Conservation (phyloP, 805 yeast species). For the Komagataella phaffii region DNA sequence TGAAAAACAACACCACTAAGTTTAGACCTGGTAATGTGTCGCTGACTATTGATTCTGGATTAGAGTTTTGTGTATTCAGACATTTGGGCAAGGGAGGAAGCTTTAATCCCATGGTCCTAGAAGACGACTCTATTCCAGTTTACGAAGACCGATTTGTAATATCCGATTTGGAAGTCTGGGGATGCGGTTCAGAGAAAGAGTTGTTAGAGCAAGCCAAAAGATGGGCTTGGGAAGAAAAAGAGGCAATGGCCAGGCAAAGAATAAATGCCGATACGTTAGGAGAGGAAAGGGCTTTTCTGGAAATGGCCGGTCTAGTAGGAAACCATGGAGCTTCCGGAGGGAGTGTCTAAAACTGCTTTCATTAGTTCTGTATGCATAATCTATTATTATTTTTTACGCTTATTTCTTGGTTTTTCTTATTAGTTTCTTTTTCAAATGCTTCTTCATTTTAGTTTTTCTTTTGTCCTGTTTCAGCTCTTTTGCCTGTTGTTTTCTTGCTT, state of each 20-base stretch:
- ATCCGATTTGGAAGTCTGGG: conserved; percentile 82
- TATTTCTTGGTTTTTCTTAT: conserved; percentile 30
- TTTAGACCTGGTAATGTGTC: conserved; percentile 68
- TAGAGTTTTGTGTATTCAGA: conserved; percentile 75
- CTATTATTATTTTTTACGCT: background rate
- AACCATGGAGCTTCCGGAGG: conserved; percentile 31
- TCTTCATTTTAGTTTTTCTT: conserved; percentile 72
- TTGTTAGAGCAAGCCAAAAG: conserved; percentile 59
- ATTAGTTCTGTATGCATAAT: background rate
- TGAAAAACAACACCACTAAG: conserved; percentile 26
- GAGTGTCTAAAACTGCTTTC: conserved; percentile 19
- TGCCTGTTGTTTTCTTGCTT: conserved; percentile 59
- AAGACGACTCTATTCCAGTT: conserved; percentile 16
- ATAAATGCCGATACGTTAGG: conserved; percentile 54
- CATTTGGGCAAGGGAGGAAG: conserved; percentile 47
- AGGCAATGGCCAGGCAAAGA: conserved; percentile 65
- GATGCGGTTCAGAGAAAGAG: conserved; percentile 72
- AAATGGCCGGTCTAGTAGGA: conserved; percentile 62
- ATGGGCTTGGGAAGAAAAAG: conserved; percentile 90
- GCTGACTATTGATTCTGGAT: conserved; percentile 58
- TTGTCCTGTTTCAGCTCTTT: conserved; percentile 70
- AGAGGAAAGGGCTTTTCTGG: conserved; percentile 77
- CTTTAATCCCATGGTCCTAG: conserved; percentile 16
- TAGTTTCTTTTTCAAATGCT: conserved; percentile 67
- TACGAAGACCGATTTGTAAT: conserved; percentile 64